Percentiles rank a stretch among this genome's conserved stretches.
These are phyloP conservation scores for Cadophora sp. DNA, from an alignment of 2,329 filamentous ascomycete genomes.

Conservation along the genomic window DNA sequence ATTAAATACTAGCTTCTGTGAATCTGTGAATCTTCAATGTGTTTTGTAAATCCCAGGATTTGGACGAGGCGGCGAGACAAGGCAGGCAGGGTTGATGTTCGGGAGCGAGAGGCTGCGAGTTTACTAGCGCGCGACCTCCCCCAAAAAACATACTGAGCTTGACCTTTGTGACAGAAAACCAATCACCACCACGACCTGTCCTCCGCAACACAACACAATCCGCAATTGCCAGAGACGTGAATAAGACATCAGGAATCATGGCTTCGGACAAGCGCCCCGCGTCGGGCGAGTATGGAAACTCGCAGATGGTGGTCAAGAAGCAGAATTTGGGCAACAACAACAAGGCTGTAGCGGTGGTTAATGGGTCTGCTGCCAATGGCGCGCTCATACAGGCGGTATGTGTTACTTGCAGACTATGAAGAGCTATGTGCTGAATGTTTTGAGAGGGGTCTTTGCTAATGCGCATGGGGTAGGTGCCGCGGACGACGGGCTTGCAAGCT, in stretches of 20 bases:
- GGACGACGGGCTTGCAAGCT: constrained; percentile 84
- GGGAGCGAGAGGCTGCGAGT: constrained; percentile 21
- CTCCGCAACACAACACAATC: not conserved
- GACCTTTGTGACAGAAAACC: constrained; percentile 10
- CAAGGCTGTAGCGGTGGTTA: constrained; percentile 63
- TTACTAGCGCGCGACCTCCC: constrained; percentile 7
- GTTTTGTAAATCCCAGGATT: not conserved
- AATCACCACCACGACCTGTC: constrained; percentile 11
- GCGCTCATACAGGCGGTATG: constrained; percentile 72
- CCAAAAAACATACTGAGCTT: constrained; percentile 19
- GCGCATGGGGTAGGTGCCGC: constrained; percentile 63
- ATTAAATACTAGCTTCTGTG: not conserved
- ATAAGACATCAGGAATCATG: constrained; percentile 58
- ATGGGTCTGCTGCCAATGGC: constrained; percentile 63
- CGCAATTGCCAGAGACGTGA: not conserved
- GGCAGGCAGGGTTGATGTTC: constrained; percentile 7
- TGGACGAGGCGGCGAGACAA: not conserved
- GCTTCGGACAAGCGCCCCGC: constrained; percentile 91
- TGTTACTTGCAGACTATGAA: constrained; percentile 32
- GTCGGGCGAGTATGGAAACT: constrained; percentile 79
- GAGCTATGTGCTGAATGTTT: constrained; percentile 32
- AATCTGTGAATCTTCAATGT: not conserved
- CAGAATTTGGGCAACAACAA: constrained; percentile 68
- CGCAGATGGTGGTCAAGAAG: constrained; percentile 87
- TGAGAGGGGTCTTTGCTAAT: constrained; percentile 37